Conservation (phyloP, 768 basidiomycete genomes). For the Albatrellus ellisii region DNA sequence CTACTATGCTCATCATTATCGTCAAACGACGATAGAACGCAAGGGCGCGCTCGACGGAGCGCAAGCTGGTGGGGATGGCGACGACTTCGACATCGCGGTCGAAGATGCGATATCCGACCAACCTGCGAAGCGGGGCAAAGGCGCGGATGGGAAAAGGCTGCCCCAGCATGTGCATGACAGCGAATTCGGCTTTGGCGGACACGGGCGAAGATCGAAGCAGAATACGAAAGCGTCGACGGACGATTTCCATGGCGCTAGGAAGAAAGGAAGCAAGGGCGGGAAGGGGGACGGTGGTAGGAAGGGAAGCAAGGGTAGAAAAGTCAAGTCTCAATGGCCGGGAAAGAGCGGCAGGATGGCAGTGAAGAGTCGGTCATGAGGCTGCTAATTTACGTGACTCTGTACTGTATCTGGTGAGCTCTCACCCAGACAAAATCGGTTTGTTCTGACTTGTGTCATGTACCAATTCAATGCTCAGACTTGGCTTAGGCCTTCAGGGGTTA, state of each 20-base stretch:
- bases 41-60: constrained; percentile 67
- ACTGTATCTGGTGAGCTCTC: too few species aligned
- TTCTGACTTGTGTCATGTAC: too few species aligned
- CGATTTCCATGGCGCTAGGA: constrained; percentile 32
- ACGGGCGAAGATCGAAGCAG: constrained; percentile 57
- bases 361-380: constrained; percentile 15
- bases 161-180: constrained; percentile 52
- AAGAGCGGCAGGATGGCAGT: constrained; percentile 42
- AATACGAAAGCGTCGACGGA: constrained; percentile 78
- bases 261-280: constrained; percentile 21
- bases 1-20: too few species aligned
- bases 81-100: constrained; percentile 78
- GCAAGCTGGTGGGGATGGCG: constrained; percentile 42
- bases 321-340: constrained; percentile 35
- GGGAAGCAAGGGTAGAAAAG: constrained; percentile 17
- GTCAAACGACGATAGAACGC: too few species aligned
- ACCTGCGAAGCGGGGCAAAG: constrained; percentile 44
- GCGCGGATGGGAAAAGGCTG: constrained; percentile 21
- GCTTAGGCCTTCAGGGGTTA: too few species aligned
- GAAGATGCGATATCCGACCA: constrained; percentile 79
- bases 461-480: too few species aligned
- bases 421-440: too few species aligned
- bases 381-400: too few species aligned
- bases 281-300: constrained; percentile 20
- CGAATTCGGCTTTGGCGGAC: constrained; percentile 76